Conservation (phyloP, 768 basidiomycete species). For the Naganishia onofrii region DNA sequence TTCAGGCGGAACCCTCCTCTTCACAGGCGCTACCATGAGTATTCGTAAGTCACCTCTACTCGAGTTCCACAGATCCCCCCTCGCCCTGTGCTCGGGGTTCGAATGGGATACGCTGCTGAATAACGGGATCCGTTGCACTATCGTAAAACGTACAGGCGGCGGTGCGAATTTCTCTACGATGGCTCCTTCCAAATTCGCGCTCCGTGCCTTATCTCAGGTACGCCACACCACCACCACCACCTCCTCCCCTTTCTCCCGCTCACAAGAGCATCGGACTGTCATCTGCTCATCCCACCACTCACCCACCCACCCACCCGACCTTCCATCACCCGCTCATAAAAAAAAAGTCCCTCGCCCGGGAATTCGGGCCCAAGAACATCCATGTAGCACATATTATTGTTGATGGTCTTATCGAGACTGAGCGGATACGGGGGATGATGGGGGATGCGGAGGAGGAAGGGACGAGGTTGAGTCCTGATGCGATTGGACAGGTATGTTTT, state of each 20-base stretch:
- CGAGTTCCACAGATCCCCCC: too few relatives aligned
- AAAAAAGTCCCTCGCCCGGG: conserved; percentile 48
- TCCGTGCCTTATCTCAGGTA: conserved; percentile 41
- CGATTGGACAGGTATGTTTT: conserved; percentile 34
- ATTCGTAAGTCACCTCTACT: conserved; percentile 27
- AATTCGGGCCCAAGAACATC: conserved; percentile 48
- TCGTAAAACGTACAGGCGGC: too few relatives aligned
- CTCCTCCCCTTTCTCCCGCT: neutral
- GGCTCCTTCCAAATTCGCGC: conserved; percentile 44
- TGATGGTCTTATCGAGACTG: conserved; percentile 43
- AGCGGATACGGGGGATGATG: conserved; percentile 32
- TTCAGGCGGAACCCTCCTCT: conserved; percentile 38
- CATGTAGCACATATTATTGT: conserved; percentile 49
- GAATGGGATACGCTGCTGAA: neutral
- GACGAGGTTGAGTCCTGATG: conserved; percentile 39
- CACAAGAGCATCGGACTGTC: too few relatives aligned
- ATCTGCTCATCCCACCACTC: too few relatives aligned
- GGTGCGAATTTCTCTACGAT: conserved; percentile 27
- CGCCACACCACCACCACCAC: neutral
- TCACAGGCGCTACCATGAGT: conserved; percentile 47
- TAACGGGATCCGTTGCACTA: neutral
- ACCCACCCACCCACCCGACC: too few relatives aligned
- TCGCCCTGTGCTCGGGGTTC: too few relatives aligned
- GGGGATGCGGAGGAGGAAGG: conserved; percentile 36
- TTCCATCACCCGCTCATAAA: neutral